These are phyloP conservation scores for Gynandropsis gynandra DNA, from an alignment of 345 rosid species.

Conservation along the genomic window DNA sequence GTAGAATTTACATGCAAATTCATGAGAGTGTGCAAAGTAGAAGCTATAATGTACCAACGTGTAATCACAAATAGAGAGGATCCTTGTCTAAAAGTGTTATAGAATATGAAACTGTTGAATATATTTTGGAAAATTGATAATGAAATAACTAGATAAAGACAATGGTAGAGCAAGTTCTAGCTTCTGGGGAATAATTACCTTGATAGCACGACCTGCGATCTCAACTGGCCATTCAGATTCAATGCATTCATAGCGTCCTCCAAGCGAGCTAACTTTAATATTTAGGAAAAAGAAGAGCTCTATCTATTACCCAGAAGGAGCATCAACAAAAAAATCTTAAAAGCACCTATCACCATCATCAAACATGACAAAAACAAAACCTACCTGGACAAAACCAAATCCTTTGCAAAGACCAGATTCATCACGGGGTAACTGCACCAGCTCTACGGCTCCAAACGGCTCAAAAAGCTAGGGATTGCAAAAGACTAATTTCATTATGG, in stretches of 20 bases:
- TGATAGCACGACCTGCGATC: slow-evolving; percentile 80
- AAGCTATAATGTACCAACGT: slow-evolving; percentile 1
- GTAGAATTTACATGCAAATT: slow-evolving; percentile 12
- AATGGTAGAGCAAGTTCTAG: not conserved
- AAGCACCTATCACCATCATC: not conserved
- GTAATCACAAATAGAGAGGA: slow-evolving; percentile 1
- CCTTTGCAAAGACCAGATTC: slow-evolving; percentile 91
- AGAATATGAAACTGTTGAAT: too few relatives aligned
- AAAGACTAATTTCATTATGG: slow-evolving; percentile 7
- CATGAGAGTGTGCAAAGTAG: not conserved
- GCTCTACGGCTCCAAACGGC: slow-evolving; percentile 87
- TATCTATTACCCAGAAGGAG: slow-evolving; percentile 13
- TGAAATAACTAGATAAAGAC: too few relatives aligned
- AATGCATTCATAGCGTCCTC: slow-evolving; percentile 93
- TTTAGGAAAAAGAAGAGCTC: slow-evolving; percentile 6
- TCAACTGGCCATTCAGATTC: slow-evolving; percentile 87
- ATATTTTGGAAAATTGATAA: too few relatives aligned
- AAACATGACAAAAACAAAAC: slow-evolving; percentile 17
- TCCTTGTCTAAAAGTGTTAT: not conserved
- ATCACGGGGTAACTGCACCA: slow-evolving; percentile 90
- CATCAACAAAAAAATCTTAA: slow-evolving; percentile 1
- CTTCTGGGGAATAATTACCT: slow-evolving; percentile 36
- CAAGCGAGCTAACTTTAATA: slow-evolving; percentile 70
- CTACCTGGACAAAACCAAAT: slow-evolving; percentile 93
- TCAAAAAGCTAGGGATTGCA: slow-evolving; percentile 64